Base-by-base conservation (phyloP, 1,284 basidiomycete species). In the Termitomyces sp. region DNA sequence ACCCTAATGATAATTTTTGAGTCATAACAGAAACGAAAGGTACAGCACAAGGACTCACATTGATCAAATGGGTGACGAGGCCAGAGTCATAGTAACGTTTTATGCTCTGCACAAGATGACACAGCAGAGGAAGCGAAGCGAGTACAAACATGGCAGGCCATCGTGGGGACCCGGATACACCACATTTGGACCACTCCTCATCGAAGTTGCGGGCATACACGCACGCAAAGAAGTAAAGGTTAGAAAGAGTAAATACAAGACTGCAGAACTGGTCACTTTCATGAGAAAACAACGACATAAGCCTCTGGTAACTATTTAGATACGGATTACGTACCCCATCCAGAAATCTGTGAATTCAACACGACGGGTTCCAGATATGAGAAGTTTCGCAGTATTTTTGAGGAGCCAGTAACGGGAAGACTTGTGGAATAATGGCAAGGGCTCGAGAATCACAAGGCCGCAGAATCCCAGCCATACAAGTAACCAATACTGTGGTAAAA, bases 281-380 rank as follows among this genome's bases (percentile, higher is more conserved):
- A 57, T 46, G 60, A 52, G 39, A 49, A 24, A 31, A 50, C 38
- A 19, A 61, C 62, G 70, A 57, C 44, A 40, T 48, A 34, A 54
- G 6, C 26, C 35, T 34, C 30, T 45, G 43, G 19, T 44, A 46
- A 33, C 24, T 2, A 37, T 33, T 3, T 8, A 18, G 18, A 3
- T 11, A 38, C 42, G 11, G 11, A 31, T 35, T 3, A 61, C 77
- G 53, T 67, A 88, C 87, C 86, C 88, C 64, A 90, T 75, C 87
- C 87, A 91, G 79, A 91, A 87, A 71, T 90, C 88, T 33, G 82
- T 72, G 66, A 90, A 91, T 83, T 93, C 91, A 55, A 94, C 91
- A 8, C 77, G 77, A 34, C 80, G 78, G 16, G 77, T 72, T 0
- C 94, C 94, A 24, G 91, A 86, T 2, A 81, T 72, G 16, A 89